Conservation (phyloP, 371 early-diverging fungal genomes). For the Rhizopus microsporus region DNA sequence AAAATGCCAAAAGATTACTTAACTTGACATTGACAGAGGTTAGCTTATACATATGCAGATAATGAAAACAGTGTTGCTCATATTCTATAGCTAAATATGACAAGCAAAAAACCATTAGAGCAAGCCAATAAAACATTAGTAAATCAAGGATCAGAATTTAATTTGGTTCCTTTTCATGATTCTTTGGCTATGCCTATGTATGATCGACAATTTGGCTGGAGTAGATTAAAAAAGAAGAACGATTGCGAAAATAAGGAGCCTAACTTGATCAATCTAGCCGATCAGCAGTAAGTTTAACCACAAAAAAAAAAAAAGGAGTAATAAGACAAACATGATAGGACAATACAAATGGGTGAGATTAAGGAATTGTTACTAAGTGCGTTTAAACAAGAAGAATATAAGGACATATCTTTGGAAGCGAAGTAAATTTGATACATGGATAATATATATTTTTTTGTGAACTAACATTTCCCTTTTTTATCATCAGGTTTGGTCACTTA, state of each 20-base stretch:
- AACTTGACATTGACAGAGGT: slow-evolving; percentile 29
- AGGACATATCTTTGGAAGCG: slow-evolving; percentile 30
- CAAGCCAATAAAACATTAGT: slow-evolving; percentile 26
- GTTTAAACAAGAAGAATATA: slow-evolving; percentile 8
- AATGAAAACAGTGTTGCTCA: not conserved
- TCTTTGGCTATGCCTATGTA: slow-evolving; percentile 29
- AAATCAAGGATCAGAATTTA: slow-evolving; percentile 7
- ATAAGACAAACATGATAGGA: not conserved
- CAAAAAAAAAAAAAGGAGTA: not conserved
- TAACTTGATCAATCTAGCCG: slow-evolving; percentile 1
- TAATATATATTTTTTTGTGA: not conserved
- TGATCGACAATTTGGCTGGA: slow-evolving; percentile 31
- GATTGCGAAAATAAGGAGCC: not conserved
- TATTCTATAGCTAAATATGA: slow-evolving; percentile 18
- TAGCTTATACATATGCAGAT: not conserved
- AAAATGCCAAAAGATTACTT: slow-evolving; percentile 28
- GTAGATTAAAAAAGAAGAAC: slow-evolving; percentile 14
- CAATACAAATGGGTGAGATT: slow-evolving; percentile 12
- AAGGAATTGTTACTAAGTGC: slow-evolving; percentile 16
- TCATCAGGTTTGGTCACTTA: slow-evolving; percentile 38
- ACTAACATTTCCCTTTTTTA: not conserved
- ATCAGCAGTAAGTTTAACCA: not conserved
- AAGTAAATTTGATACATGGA: slow-evolving; percentile 21
- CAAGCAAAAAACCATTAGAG: slow-evolving; percentile 22
- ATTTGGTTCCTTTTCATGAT: slow-evolving; percentile 36